A percentile compares a stretch with the other conserved stretches of the same genome.
phyloP scores from a whole-genome alignment of 23 red algal genomes.

The Gracilaria vermiculophylla region DNA sequence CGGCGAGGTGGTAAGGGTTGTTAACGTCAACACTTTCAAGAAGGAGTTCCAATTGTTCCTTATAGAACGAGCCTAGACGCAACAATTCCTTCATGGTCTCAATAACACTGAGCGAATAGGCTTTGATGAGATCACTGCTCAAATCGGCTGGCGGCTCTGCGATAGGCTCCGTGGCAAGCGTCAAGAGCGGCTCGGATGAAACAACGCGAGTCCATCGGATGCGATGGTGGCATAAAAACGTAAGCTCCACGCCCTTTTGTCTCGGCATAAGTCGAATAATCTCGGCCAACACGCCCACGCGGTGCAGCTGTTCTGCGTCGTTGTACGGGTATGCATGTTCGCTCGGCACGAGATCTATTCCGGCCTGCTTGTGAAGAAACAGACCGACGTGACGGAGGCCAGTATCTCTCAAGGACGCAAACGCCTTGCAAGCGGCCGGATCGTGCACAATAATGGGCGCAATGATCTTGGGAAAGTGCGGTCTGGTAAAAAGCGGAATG shows the following conservation, averaged over 20 bases:
- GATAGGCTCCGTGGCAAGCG: conserved; percentile 80
- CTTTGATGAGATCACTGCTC: conserved; percentile 74
- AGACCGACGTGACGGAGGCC: conserved; percentile 84
- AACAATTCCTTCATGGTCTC: conserved; percentile 91
- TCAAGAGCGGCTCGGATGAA: conserved; percentile 69
- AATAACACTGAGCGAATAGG: conserved; percentile 86
- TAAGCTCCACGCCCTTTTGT: conserved; percentile 91
- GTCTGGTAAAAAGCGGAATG: conserved; percentile 78
- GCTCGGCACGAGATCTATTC: conserved; percentile 42
- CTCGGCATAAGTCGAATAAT: conserved; percentile 83
- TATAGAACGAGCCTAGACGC: conserved; percentile 85
- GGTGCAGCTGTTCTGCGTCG: conserved; percentile 73
- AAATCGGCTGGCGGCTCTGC: conserved; percentile 74
- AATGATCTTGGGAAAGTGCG: conserved; percentile 89
- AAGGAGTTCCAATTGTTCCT: conserved; percentile 93
- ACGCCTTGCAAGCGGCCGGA: conserved; percentile 79
- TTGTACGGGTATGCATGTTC: conserved; percentile 48
- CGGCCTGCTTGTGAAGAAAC: conserved; percentile 86
- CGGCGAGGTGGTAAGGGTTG: conserved; percentile 92
- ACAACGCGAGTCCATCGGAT: conserved; percentile 72
- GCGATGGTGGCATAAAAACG: conserved; percentile 95
- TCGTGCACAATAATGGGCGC: conserved; percentile 88
- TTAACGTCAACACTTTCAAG: conserved; percentile 93
- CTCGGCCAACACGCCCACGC: conserved; percentile 91
- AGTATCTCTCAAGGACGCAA: conserved; percentile 69